A percentile compares a stretch with the other conserved stretches of the same genome.
These are phyloP conservation scores for Xylaria sp. DNA, from an alignment of 2,329 filamentous ascomycete genomes.

Conservation along the genomic window DNA sequence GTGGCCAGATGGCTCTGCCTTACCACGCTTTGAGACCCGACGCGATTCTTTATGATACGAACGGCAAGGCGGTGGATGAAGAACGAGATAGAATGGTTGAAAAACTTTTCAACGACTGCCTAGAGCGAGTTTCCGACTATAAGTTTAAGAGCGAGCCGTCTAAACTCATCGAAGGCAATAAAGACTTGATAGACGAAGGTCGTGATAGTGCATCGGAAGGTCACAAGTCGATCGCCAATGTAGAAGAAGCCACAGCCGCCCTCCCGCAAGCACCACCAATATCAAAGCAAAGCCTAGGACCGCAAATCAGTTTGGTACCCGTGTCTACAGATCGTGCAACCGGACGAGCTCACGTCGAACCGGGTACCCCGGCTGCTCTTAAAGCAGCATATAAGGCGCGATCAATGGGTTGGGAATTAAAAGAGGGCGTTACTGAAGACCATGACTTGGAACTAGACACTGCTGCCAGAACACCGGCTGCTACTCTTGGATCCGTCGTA, in stretches of 20 bases:
- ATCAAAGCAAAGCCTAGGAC: slow-evolving; percentile 64
- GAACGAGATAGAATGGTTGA: slow-evolving; percentile 85
- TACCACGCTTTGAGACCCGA: slow-evolving; percentile 84
- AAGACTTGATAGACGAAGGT: slow-evolving; percentile 82
- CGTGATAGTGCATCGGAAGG: slow-evolving; percentile 80
- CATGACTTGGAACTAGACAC: slow-evolving; percentile 77
- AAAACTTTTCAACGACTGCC: slow-evolving; percentile 92
- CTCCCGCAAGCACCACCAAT: slow-evolving; percentile 66
- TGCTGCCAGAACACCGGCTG: slow-evolving; percentile 70
- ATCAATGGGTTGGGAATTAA: slow-evolving; percentile 84
- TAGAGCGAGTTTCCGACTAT: slow-evolving; percentile 91
- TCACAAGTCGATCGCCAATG: slow-evolving; percentile 75
- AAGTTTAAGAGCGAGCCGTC: slow-evolving; percentile 79
- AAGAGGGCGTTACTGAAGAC: slow-evolving; percentile 69
- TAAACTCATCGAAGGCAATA: slow-evolving; percentile 83
- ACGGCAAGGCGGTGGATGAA: slow-evolving; percentile 81
- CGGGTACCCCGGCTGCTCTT: slow-evolving; percentile 73
- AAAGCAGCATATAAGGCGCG: slow-evolving; percentile 82
- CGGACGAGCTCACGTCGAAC: slow-evolving; percentile 76
- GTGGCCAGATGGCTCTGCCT: slow-evolving; percentile 86
- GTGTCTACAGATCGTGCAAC: slow-evolving; percentile 76
- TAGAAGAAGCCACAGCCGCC: slow-evolving; percentile 75
- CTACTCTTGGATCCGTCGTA: slow-evolving; percentile 90
- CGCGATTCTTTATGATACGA: slow-evolving; percentile 89
- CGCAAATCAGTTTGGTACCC: slow-evolving; percentile 68